Base-by-base conservation (phyloP, 1,139 yeast species). In the Kurtzmaniella quercitrusa region DNA sequence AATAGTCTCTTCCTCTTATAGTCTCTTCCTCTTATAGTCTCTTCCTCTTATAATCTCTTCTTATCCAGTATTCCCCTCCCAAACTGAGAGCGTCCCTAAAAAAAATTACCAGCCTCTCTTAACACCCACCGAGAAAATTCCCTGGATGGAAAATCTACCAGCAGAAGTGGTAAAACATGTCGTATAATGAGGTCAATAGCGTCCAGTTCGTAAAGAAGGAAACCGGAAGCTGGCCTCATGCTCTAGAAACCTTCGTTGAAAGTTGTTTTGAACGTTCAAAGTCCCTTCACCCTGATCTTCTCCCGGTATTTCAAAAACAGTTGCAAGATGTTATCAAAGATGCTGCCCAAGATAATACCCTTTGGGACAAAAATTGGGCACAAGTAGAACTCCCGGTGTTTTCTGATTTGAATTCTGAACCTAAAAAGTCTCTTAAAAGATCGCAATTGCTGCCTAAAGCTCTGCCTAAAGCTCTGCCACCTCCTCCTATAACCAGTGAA, bases 401-500 rank as follows among this genome's bases (percentile, higher is more conserved):
- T 11, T n/a, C 18, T 31, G 36, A n/a, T n/a, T n/a, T 12, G 6
- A 31, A 12, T 15, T 12, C 12, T 16, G 14, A 31, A 6, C 10
- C 18, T 15, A 15, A 31, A 14, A 14, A 9, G 16, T 9, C 16
- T 9, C 16, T 14, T 15, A 14, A 31, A 14, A 9, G 36, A 14
- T 3, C 36, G 16, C 6, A 31, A 12, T 9, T 31, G 10, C 16
- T 9, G 16, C 36, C 18, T 3, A 31, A 10, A 31, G 18, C 16
- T 6, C 41, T 27, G 41, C 37, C 41, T 7, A 15, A n/a, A n/a
- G n/a, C n/a, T n/a, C n/a, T n/a, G n/a, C n/a, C n/a, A n/a, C n/a
- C n/a, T n/a, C n/a, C 37, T 18, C 25, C 16, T n/a, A 10, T n/a
- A 11, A 25, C 42, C 18, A 43, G 50, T 6, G 60, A 59, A n/a